A percentile compares a stretch with the other conserved stretches of the same genome.
Conservation (phyloP, 2,329 filamentous ascomycete species). For the Verticillium albo-atrum region DNA sequence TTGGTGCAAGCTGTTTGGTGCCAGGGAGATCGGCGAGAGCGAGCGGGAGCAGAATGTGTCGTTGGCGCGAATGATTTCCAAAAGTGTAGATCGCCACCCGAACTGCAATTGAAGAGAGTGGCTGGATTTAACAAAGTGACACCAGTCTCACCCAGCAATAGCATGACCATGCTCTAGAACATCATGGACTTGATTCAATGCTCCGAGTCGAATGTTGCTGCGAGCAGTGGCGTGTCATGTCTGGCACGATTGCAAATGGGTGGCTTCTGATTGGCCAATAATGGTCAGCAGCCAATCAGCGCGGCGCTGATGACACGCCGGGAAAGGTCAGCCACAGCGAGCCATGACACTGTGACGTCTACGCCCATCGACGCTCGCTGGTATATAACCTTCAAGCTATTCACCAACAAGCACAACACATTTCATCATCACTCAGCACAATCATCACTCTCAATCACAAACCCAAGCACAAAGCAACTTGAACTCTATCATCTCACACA, state of each 20-base stretch:
- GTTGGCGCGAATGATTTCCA: too few species aligned
- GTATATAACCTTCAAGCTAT: neutral
- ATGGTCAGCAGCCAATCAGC: neutral
- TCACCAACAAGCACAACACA: neutral
- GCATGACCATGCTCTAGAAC: neutral
- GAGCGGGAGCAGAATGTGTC: too few species aligned
- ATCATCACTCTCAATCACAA: neutral
- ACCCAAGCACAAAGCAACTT: too few species aligned
- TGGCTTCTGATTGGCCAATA: neutral
- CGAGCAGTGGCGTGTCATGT: neutral
- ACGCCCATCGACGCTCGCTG: neutral
- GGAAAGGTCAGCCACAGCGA: neutral
- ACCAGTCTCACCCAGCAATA: neutral
- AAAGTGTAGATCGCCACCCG: too few species aligned
- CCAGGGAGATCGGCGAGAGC: too few species aligned
- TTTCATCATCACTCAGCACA: neutral
- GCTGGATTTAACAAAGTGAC: too few species aligned
- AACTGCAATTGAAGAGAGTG: too few species aligned
- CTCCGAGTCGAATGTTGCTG: neutral
- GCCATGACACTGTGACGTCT: neutral
- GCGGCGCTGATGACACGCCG: neutral
- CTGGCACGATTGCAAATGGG: neutral
- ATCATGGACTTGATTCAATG: neutral
- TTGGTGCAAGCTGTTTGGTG: too few species aligned
- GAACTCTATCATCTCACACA: neutral